Evolutionary conservation across 768 basidiomycete species (phyloP).

Genomic region (Suillus placidus): DNA sequence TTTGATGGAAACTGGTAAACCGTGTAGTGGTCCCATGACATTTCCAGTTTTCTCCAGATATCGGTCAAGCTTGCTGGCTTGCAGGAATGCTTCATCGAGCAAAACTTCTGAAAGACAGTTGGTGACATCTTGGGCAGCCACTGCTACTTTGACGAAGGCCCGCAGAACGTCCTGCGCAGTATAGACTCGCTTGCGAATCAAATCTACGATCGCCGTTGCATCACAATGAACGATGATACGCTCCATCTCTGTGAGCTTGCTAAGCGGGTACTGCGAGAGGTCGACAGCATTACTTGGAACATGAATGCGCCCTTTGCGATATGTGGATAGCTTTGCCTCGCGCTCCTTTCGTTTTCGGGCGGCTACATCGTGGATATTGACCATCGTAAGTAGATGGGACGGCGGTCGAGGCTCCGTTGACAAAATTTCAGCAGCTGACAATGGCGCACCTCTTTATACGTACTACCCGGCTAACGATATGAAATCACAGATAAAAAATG

Average conservation of each 20-base stretch:
- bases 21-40: constrained; percentile 49
- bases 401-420: background rate
- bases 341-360: constrained; percentile 31
- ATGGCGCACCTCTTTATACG: constrained; percentile 4
- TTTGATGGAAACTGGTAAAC: constrained; percentile 48
- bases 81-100: constrained; percentile 49
- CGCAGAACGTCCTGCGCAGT: constrained; percentile 29
- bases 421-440: background rate
- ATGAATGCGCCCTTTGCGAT: constrained; percentile 6
- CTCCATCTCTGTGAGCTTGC: constrained; percentile 26
- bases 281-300: constrained; percentile 14
- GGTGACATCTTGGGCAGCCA: constrained; percentile 38
- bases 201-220: constrained; percentile 30
- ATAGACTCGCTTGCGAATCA: constrained; percentile 24
- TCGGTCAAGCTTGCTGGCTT: constrained; percentile 54
- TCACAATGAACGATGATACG: constrained; percentile 33
- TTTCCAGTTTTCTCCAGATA: constrained; percentile 48
- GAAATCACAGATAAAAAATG: background rate
- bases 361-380: constrained; percentile 4
- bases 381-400: background rate
- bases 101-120: constrained; percentile 64
- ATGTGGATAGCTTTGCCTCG: constrained; percentile 18
- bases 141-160: constrained; percentile 31
- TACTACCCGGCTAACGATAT: background rate
- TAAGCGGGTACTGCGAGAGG: constrained; percentile 32